phyloP scores from a whole-genome alignment of 495 filamentous ascomycete genomes.

The Penicillium ochrochloron region DNA sequence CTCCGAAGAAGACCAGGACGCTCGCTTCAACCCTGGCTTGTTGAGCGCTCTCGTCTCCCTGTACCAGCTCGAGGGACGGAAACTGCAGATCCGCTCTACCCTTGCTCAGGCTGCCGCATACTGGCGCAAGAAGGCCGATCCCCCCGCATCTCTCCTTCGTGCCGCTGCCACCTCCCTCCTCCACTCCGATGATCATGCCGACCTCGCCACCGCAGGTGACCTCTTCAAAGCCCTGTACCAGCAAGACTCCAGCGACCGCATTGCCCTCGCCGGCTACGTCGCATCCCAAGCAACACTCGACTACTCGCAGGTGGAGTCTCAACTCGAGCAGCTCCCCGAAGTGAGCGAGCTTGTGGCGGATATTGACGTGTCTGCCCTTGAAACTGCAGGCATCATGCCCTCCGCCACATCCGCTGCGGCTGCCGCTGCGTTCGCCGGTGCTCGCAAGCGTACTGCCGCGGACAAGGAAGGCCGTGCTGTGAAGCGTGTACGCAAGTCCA shows the following conservation, averaged over 20 bases:
- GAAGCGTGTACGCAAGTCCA: constrained; percentile 69
- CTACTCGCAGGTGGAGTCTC: constrained; percentile 60
- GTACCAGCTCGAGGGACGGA: constrained; percentile 80
- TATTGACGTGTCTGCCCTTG: constrained; percentile 70
- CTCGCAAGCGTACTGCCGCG: constrained; percentile 63
- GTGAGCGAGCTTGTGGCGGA: constrained; percentile 66
- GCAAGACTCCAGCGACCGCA: constrained; percentile 63
- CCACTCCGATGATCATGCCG: constrained; percentile 66
- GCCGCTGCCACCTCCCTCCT: constrained; percentile 82
- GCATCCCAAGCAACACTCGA: constrained; percentile 77
- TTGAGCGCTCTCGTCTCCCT: constrained; percentile 82
- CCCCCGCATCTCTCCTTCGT: constrained; percentile 65
- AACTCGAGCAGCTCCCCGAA: constrained; percentile 66
- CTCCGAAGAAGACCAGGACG: constrained; percentile 63
- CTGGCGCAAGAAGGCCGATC: constrained; percentile 66
- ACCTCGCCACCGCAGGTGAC: constrained; percentile 69
- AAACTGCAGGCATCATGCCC: constrained; percentile 75
- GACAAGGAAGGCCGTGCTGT: constrained; percentile 52
- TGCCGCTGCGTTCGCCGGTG: constrained; percentile 44
- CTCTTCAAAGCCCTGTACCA: constrained; percentile 73
- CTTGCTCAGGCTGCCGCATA: constrained; percentile 81
- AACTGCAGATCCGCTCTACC: constrained; percentile 67
- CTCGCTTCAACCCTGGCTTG: constrained; percentile 84
- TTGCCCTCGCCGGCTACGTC: constrained; percentile 77
- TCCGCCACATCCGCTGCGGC: constrained; percentile 49